These are phyloP conservation scores for Scutellaria minor DNA, from an alignment of 257 asterid genomes.

Conservation along the genomic window DNA sequence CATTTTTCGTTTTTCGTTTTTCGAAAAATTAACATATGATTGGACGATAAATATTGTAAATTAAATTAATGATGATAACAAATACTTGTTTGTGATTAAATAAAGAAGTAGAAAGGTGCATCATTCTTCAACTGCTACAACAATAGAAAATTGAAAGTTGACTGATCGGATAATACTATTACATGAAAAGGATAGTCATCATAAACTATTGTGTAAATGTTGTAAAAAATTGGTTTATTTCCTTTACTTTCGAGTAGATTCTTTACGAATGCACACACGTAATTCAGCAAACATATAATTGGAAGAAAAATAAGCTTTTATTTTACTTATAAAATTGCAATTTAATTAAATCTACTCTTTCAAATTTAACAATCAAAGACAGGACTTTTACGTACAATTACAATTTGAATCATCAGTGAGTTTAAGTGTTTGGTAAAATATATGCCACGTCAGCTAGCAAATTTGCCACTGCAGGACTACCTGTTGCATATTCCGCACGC, in stretches of 20 bases:
- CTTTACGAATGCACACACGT: too few species aligned
- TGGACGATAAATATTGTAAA: background rate
- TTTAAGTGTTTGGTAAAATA: too few species aligned
- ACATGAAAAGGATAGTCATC: conserved; percentile 38
- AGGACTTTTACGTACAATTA: too few species aligned
- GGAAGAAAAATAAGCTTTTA: background rate
- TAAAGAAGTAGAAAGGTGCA: background rate
- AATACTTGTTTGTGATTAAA: background rate
- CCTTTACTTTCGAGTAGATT: background rate
- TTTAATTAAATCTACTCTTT: too few species aligned
- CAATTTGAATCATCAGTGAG: too few species aligned
- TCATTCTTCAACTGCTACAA: conserved; percentile 38
- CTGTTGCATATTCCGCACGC: too few species aligned
- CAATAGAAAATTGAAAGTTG: conserved; percentile 30
- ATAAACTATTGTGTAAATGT: conserved; percentile 23
- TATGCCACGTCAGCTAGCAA: too few species aligned
- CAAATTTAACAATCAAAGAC: too few species aligned
- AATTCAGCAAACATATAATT: background rate
- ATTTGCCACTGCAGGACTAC: too few species aligned
- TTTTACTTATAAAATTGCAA: too few species aligned
- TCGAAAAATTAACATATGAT: background rate
- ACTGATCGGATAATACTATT: conserved; percentile 13
- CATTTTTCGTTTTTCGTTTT: too few species aligned
- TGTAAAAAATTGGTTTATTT: background rate
- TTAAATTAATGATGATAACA: background rate